phyloP scores from a whole-genome alignment of 495 filamentous ascomycete species.

The Pseudomonodictys pantanalensis region DNA sequence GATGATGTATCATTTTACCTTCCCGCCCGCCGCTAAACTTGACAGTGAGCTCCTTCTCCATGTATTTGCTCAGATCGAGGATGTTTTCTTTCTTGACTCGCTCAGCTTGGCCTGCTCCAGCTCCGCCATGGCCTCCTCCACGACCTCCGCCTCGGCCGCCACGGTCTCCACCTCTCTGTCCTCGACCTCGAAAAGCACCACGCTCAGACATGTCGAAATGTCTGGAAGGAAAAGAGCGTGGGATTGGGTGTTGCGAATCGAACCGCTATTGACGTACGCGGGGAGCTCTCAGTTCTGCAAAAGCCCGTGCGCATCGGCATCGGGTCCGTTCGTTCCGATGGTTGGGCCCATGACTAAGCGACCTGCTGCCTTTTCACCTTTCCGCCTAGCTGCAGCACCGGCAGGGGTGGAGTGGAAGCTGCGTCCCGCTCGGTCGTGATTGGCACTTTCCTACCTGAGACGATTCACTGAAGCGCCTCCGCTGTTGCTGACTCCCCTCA shows the following conservation, averaged over 20 bases:
- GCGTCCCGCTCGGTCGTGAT: too few species aligned
- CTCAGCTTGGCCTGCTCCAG: constrained; percentile 54
- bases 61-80: constrained; percentile 88
- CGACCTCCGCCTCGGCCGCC: constrained; percentile 44
- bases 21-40: constrained; percentile 96
- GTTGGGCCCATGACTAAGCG: constrained; percentile 1
- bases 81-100: constrained; percentile 98
- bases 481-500: too few species aligned
- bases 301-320: too few species aligned
- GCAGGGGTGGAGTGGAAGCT: not conserved
- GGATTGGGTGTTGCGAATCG: too few species aligned
- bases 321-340: too few species aligned
- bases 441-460: too few species aligned
- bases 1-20: constrained; percentile 53
- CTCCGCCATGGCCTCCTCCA: constrained; percentile 44
- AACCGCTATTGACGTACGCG: too few species aligned
- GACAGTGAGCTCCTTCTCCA: constrained; percentile 90
- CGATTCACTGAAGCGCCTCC: too few species aligned
- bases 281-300: too few species aligned
- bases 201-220: constrained; percentile 21
- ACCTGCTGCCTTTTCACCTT: not conserved
- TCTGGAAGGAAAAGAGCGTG: not conserved
- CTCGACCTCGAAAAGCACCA: constrained; percentile 42
- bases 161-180: constrained; percentile 43
- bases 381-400: not conserved